Conservation (phyloP, 306 rosid species). For the Echinosophora koreensis region DNA sequence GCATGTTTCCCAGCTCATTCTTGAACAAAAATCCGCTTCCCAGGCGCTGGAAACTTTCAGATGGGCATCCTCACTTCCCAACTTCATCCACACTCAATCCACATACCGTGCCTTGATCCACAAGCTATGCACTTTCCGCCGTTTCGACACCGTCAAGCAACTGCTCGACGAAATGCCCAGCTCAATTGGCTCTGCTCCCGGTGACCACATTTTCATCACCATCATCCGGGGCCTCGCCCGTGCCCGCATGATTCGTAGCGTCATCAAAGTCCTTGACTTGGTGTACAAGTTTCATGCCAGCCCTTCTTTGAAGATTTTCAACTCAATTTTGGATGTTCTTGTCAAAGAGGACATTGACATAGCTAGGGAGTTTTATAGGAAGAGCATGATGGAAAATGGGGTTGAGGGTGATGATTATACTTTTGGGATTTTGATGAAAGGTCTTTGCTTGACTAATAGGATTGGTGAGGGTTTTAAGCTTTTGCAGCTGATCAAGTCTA, state of each 20-base stretch:
- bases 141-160: constrained; percentile 67
- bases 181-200: constrained; percentile 63
- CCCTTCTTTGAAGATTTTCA: constrained; percentile 71
- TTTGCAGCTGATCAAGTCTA: constrained; percentile 71
- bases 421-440: constrained; percentile 80
- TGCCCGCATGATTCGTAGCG: constrained; percentile 57
- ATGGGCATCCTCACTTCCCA: constrained; percentile 75
- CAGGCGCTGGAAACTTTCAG: constrained; percentile 66
- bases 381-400: constrained; percentile 71
- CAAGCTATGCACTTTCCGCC: constrained; percentile 68
- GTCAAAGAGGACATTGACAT: constrained; percentile 81
- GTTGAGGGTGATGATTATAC: constrained; percentile 72
- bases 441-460: constrained; percentile 73
- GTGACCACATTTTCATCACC: constrained; percentile 66
- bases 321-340: constrained; percentile 73
- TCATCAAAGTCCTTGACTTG: constrained; percentile 64
- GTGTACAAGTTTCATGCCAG: constrained; percentile 51
- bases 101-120: constrained; percentile 75
- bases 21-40: constrained; percentile 64
- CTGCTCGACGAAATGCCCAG: constrained; percentile 80
- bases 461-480: constrained; percentile 81
- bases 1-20: constrained; percentile 63
- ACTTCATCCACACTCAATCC: constrained; percentile 65
- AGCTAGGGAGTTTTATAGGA: constrained; percentile 79
- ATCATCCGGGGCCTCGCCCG: constrained; percentile 65